Conservation (phyloP, 768 basidiomycete species). For the Tubosaeta sp. region DNA sequence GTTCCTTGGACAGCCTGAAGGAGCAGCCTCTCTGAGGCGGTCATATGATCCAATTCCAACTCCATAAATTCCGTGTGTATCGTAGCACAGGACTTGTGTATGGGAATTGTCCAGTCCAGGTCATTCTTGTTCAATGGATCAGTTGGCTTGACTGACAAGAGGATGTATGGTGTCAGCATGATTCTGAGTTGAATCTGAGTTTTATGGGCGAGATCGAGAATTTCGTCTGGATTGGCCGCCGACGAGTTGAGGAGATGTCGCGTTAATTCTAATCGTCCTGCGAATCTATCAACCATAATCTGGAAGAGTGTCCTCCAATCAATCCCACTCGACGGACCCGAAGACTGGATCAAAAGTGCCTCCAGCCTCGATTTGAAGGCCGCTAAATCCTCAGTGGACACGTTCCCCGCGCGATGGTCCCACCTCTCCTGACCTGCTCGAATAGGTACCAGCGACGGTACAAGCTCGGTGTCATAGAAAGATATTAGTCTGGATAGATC, state of each 20-base stretch:
- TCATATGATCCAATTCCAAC: background rate
- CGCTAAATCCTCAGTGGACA: background rate
- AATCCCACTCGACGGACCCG: background rate
- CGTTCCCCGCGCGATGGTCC: too few species aligned
- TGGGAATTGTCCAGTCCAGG: background rate
- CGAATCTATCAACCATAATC: background rate
- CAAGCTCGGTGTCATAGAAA: background rate
- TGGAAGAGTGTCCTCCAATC: background rate
- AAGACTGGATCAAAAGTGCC: background rate
- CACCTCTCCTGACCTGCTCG: background rate
- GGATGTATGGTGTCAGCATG: background rate
- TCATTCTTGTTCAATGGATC: background rate
- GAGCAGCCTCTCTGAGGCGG: background rate
- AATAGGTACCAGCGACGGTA: background rate
- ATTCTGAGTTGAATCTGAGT: background rate
- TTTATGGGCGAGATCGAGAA: background rate
- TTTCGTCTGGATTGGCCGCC: background rate
- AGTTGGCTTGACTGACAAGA: background rate
- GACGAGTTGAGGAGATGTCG: background rate
- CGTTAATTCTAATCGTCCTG: background rate
- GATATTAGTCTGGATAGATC: slow-evolving; percentile 3
- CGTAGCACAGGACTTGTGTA: too few species aligned
- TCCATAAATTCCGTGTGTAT: background rate
- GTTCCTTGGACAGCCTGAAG: background rate
- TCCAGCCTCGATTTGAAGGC: background rate